These are phyloP conservation scores for Heritiera fomes DNA, from an alignment of 345 rosid genomes.

Conservation along the genomic window DNA sequence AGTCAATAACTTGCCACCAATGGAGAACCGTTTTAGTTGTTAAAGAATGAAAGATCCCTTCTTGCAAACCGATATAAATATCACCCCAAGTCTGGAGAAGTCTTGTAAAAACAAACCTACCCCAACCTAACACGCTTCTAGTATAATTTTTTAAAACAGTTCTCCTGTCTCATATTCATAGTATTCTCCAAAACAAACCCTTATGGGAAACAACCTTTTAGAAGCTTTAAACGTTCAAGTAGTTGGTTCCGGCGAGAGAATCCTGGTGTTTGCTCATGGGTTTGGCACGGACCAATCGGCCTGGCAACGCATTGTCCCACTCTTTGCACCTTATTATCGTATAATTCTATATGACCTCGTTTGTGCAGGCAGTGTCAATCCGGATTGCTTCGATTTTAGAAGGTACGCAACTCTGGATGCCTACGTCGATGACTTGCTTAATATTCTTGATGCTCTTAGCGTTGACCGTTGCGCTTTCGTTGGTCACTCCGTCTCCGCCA, in stretches of 20 bases:
- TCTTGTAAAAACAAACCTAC: background rate
- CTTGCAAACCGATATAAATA: background rate
- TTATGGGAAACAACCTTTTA: constrained; percentile 32
- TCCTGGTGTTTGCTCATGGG: constrained; percentile 76
- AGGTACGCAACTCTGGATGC: constrained; percentile 71
- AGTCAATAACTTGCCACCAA: background rate
- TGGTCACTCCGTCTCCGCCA: constrained; percentile 91
- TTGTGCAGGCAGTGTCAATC: constrained; percentile 87
- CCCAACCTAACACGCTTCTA: background rate
- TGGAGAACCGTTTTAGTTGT: background rate
- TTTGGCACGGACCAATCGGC: constrained; percentile 87
- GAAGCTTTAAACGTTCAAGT: constrained; percentile 77
- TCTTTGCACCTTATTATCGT: constrained; percentile 45
- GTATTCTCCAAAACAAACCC: background rate
- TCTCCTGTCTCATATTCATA: background rate
- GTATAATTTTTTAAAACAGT: background rate
- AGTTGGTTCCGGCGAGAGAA: constrained; percentile 61
- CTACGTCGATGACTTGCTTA: constrained; percentile 74
- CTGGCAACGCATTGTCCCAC: constrained; percentile 82
- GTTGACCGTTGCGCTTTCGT: constrained; percentile 63
- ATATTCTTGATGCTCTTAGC: constrained; percentile 65
- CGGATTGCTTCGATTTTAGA: constrained; percentile 63
- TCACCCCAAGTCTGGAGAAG: background rate
- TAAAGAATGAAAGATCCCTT: background rate
- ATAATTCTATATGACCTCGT: constrained; percentile 77